phyloP scores from a whole-genome alignment of 441 rosid species.

The Gossypium gossypioides region DNA sequence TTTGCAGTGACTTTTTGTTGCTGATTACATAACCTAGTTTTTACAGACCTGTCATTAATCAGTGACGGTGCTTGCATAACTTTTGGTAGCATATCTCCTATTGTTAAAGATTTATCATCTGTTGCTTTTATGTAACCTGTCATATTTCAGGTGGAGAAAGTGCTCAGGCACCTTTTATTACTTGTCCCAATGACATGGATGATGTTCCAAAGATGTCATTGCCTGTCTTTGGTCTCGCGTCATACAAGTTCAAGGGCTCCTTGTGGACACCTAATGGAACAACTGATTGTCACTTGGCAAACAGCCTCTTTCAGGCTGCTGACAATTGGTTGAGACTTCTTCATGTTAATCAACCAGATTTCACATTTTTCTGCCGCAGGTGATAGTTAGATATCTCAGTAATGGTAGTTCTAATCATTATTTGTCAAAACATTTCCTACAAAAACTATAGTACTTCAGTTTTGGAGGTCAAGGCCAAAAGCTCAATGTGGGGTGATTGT shows the following conservation, averaged over 20 bases:
- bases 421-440: not conserved
- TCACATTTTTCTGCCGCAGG: slow-evolving; percentile 51
- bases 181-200: slow-evolving; percentile 8
- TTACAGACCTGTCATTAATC: not conserved
- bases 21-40: not conserved
- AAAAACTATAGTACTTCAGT: not conserved
- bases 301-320: not conserved
- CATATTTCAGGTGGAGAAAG: slow-evolving; percentile 23
- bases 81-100: not conserved
- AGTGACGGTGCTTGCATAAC: not conserved
- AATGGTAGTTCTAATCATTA: slow-evolving; percentile 10
- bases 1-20: not conserved
- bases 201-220: slow-evolving; percentile 57
- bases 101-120: not conserved
- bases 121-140: not conserved
- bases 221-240: slow-evolving; percentile 26
- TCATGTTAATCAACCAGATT: slow-evolving; percentile 67
- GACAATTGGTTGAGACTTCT: slow-evolving; percentile 39
- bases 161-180: not conserved
- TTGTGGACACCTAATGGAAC: not conserved
- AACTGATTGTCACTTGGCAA: not conserved
- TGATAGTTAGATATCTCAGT: slow-evolving; percentile 15
- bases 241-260: not conserved
- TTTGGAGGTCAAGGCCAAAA: slow-evolving; percentile 7
- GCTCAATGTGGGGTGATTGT: slow-evolving; percentile 7